Percentiles rank a stretch among this genome's conserved stretches.
These are phyloP conservation scores for Myxozyma nipponensis DNA, from an alignment of 805 yeast species.

Conservation along the genomic window DNA sequence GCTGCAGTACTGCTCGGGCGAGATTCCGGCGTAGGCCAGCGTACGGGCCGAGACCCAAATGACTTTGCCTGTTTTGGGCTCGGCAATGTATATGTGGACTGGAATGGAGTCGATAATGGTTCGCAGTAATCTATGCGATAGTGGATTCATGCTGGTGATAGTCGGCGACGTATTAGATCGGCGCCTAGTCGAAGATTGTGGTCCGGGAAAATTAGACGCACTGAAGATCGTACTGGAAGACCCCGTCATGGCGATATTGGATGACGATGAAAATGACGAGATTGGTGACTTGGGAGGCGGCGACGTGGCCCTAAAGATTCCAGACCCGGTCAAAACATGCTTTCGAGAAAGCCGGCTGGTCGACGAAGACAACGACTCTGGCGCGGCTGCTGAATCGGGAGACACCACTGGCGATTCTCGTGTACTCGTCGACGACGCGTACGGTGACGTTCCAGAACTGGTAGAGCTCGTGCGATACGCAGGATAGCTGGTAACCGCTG, in stretches of 20 bases:
- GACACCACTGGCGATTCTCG: slow-evolving; percentile 6
- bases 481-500: background rate
- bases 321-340: background rate
- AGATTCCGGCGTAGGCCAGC: slow-evolving; percentile 33
- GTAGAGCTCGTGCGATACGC: background rate
- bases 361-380: background rate
- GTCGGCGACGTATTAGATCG: background rate
- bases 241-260: slow-evolving; percentile 8
- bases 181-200: background rate
- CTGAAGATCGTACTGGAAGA: background rate
- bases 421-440: slow-evolving; percentile 3
- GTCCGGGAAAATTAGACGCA: no score
- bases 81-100: slow-evolving; percentile 36
- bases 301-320: slow-evolving; percentile 3
- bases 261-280: slow-evolving; percentile 17
- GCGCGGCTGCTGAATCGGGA: slow-evolving; percentile 2
- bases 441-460: slow-evolving; percentile 3
- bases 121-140: slow-evolving; percentile 26
- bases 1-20: slow-evolving; percentile 30
- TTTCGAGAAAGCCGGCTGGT: background rate
- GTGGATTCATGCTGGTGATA: slow-evolving; percentile 9
- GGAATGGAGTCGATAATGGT: slow-evolving; percentile 38
- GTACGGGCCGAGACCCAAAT: slow-evolving; percentile 37
- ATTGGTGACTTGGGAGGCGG: slow-evolving; percentile 25
- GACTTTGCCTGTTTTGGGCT: slow-evolving; percentile 32